Evolutionary conservation across 805 yeast genomes (phyloP).

Genomic region (Spathaspora gorwiae): DNA sequence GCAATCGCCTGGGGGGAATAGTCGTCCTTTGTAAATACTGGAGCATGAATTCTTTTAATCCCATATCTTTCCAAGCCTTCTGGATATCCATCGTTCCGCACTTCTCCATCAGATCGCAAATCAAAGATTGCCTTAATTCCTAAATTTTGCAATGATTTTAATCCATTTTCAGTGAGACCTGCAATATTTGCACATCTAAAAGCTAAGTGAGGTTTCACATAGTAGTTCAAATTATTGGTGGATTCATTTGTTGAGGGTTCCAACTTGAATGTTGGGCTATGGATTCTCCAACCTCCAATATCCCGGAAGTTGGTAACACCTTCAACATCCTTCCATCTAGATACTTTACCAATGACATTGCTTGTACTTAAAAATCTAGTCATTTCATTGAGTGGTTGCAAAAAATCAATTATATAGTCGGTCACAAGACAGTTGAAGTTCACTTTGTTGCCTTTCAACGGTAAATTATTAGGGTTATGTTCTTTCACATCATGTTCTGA

Average conservation of each 20-base stretch:
- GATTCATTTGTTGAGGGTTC: background rate
- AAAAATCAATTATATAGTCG: constrained; percentile 45
- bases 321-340: constrained; percentile 60
- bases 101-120: constrained; percentile 60
- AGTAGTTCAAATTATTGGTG: constrained; percentile 18
- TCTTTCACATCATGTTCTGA: constrained; percentile 29
- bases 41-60: constrained; percentile 46
- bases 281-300: constrained; percentile 66
- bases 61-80: constrained; percentile 34
- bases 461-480: constrained; percentile 35
- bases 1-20: constrained; percentile 65
- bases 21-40: constrained; percentile 52
- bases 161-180: constrained; percentile 49
- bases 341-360: constrained; percentile 30
- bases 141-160: constrained; percentile 32
- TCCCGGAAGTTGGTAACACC: constrained; percentile 76
- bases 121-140: constrained; percentile 60
- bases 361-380: constrained; percentile 45
- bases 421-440: constrained; percentile 58
- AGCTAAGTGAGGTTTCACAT: constrained; percentile 49
- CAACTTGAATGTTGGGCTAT: constrained; percentile 21
- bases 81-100: constrained; percentile 42
- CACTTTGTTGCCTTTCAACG: constrained; percentile 44
- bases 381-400: constrained; percentile 44
- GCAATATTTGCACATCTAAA: constrained; percentile 65